A percentile compares a stretch with the other conserved stretches of the same genome.
These are phyloP conservation scores for Ochromonadaceae sp. DNA, from an alignment of 352 stramenopile species.

Conservation along the genomic window DNA sequence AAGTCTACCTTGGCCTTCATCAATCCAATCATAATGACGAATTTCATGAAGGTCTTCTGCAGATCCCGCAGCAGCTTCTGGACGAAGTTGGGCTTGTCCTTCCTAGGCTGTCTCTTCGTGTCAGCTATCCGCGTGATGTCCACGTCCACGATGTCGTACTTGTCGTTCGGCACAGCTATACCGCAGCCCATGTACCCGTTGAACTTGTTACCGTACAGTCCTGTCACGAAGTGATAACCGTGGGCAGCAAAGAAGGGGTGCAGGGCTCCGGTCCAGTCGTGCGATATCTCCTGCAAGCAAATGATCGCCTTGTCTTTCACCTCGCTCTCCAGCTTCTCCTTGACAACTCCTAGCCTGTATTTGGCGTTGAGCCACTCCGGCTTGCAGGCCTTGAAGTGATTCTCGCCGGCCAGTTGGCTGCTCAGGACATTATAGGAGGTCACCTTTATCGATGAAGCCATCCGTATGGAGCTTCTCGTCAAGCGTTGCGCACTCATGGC, in stretches of 20 bases:
- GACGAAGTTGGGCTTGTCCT: background rate
- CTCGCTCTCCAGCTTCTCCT: slow-evolving; percentile 45
- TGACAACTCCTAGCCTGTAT: slow-evolving; percentile 37
- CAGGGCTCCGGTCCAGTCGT: slow-evolving; percentile 42
- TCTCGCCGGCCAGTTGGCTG: slow-evolving; percentile 37
- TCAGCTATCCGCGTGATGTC: slow-evolving; percentile 33
- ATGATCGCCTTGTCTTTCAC: slow-evolving; percentile 35
- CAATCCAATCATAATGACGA: no score
- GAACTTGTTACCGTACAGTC: slow-evolving; percentile 49
- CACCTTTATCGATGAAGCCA: no score
- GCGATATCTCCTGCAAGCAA: slow-evolving; percentile 58
- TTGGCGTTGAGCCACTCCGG: slow-evolving; percentile 37
- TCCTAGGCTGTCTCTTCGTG: slow-evolving; percentile 28
- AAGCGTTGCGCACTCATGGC: no score
- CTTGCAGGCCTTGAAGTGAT: slow-evolving; percentile 39
- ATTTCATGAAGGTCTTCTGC: background rate
- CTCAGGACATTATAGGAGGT: slow-evolving; percentile 62
- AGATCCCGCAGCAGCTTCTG: background rate
- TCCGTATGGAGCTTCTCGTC: no score
- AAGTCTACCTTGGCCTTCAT: background rate
- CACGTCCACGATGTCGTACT: slow-evolving; percentile 40
- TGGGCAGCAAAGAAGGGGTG: slow-evolving; percentile 40
- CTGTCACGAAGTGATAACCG: slow-evolving; percentile 21
- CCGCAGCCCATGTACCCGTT: slow-evolving; percentile 68
- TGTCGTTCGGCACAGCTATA: slow-evolving; percentile 39